Evolutionary conservation across 2,329 filamentous ascomycete genomes (phyloP), one percentile per base, ranked within the genome.

Genomic region (Phoma sp.): DNA sequence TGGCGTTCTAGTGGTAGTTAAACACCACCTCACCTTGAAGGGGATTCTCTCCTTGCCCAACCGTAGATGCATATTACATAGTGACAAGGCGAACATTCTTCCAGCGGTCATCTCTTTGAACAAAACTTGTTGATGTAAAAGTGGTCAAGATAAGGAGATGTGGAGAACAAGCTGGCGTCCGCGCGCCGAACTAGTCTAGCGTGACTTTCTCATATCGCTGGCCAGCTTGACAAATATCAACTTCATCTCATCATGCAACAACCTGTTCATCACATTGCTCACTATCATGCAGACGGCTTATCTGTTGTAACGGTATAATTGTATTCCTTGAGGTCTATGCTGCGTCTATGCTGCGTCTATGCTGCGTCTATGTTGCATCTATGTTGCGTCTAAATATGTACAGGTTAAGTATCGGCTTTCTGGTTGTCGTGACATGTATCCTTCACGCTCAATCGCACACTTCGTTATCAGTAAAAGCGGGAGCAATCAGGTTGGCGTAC

Each of bases 401-500:
- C 36, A 47, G 15, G 7, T 17, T 18, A 9, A 25, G 15, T 5
- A 30, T 25, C 18, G 7, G 11, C 4, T 21, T 14, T 6, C 7
- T 5, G 5, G 5, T 43, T 15, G 17, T 46, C 21, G 14, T n/a
- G 2, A 21, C 14, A 15, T 36, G 1, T 6, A 2, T 30, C 3
- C 29, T 9, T 18, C n/a, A n/a, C 3, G 3, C 30, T 7, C 21
- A 29, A 4, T 9, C 17, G 14, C 1, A 21, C 28, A 12, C 42
- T 42, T 56, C 58, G 39, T 55, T 45, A 42, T 61, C 56, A 2
- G 34, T 51, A 47, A 52, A 59, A 1, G 59, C 58, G 21, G 56
- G 48, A 9, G 51, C 30, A 15, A 49, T 55, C 9, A 52, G 37
- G 25, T 55, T 46, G 6, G 46, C 40, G 30, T 46, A 61, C 25